Conservation (phyloP, 441 rosid species). For the Viola pubescens region DNA sequence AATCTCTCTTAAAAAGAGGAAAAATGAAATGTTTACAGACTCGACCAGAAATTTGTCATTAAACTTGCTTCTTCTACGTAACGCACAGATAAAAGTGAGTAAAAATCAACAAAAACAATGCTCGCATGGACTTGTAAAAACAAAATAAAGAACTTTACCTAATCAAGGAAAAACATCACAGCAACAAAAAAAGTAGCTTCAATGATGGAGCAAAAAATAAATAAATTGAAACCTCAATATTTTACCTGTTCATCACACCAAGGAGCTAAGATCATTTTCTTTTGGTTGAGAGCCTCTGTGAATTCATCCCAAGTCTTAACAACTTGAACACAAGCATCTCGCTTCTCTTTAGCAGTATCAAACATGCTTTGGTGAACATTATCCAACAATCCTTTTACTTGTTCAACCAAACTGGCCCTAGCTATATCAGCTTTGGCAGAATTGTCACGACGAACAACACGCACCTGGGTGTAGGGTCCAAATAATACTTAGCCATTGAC, state of each 20-base stretch:
- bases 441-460: constrained; percentile 86
- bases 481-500: constrained; percentile 6
- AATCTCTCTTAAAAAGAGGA: neutral
- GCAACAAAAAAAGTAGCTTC: neutral
- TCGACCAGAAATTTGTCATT: neutral
- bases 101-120: neutral
- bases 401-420: constrained; percentile 53
- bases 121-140: neutral
- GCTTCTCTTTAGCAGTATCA: constrained; percentile 58
- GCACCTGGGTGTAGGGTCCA: constrained; percentile 42
- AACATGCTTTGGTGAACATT: constrained; percentile 65
- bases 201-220: neutral
- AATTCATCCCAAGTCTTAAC: constrained; percentile 89
- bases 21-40: neutral
- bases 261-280: constrained; percentile 91
- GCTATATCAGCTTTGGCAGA: constrained; percentile 65
- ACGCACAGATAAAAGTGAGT: neutral
- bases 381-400: constrained; percentile 48
- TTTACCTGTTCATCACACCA: constrained; percentile 95
- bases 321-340: constrained; percentile 68
- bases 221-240: neutral
- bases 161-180: constrained; percentile 2
- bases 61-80: no score
- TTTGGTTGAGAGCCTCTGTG: constrained; percentile 59
- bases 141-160: neutral